Conservation (phyloP, 345 rosid genomes). For the Gossypioides kirkii region DNA sequence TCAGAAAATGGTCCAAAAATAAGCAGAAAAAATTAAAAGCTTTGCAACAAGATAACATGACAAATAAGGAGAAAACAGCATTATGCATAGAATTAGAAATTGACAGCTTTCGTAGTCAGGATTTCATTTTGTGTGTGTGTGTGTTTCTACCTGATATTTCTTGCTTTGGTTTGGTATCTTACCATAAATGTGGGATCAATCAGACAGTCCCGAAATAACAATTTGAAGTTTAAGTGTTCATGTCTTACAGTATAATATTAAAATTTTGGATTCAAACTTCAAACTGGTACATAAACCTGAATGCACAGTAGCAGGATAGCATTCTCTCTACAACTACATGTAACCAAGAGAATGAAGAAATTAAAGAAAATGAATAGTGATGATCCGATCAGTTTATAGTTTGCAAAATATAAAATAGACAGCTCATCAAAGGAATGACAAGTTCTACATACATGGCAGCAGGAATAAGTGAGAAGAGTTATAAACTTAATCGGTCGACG, state of each 20-base stretch:
- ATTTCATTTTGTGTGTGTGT: not conserved
- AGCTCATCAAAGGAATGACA: not conserved
- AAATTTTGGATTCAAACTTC: no score
- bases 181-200: not conserved
- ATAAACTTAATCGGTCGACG: not conserved
- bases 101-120: not conserved
- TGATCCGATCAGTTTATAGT: no score
- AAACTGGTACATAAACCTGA: no score
- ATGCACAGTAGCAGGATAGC: no score
- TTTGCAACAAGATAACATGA: not conserved
- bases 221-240: not conserved
- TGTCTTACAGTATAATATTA: not conserved
- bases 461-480: not conserved
- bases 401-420: no score
- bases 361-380: no score
- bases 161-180: not conserved
- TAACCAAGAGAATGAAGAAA: no score
- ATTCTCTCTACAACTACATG: no score
- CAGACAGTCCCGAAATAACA: not conserved
- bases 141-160: not conserved
- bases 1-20: not conserved
- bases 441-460: not conserved
- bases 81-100: not conserved
- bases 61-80: not conserved
- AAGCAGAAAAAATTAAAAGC: not conserved